phyloP scores from a whole-genome alignment of 2,329 filamentous ascomycete species.

The Colletotrichum lini region DNA sequence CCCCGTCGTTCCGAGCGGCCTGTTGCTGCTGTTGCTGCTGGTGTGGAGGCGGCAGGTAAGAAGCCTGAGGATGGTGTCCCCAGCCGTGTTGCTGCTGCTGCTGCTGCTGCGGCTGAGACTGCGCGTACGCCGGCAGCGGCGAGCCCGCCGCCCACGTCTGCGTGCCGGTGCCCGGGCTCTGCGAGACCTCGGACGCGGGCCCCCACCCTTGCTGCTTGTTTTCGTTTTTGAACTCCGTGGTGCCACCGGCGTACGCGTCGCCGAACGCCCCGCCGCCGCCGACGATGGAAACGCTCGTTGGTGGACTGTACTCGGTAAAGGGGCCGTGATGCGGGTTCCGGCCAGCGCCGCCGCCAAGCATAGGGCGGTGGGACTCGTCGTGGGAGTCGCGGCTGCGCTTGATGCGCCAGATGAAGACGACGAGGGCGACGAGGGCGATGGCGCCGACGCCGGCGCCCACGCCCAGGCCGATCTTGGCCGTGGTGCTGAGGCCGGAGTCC shows the following conservation, averaged over 20 bases:
- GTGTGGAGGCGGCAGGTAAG: constrained; percentile 10
- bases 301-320: constrained; percentile 21
- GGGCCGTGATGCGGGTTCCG: constrained; percentile 27
- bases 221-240: constrained; percentile 24
- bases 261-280: constrained; percentile 8
- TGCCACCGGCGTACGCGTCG: constrained; percentile 3
- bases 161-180: constrained; percentile 17
- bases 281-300: constrained; percentile 9
- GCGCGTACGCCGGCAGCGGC: constrained; percentile 24
- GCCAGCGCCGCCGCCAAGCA: constrained; percentile 36
- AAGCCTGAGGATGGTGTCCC: constrained; percentile 35
- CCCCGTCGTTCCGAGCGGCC: constrained; percentile 18
- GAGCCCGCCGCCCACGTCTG: constrained; percentile 37
- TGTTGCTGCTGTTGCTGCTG: not conserved
- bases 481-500: constrained; percentile 50
- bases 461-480: constrained; percentile 57
- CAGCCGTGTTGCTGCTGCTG: constrained; percentile 19
- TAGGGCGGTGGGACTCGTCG: constrained; percentile 38
- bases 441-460: constrained; percentile 53
- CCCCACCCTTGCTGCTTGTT: constrained; percentile 15
- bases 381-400: constrained; percentile 36
- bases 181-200: constrained; percentile 16
- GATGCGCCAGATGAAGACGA: constrained; percentile 33
- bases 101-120: constrained; percentile 12
- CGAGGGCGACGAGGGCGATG: constrained; percentile 40